Conservation (phyloP, 2,329 filamentous ascomycete genomes). For the Endoconidiophora polonica region DNA sequence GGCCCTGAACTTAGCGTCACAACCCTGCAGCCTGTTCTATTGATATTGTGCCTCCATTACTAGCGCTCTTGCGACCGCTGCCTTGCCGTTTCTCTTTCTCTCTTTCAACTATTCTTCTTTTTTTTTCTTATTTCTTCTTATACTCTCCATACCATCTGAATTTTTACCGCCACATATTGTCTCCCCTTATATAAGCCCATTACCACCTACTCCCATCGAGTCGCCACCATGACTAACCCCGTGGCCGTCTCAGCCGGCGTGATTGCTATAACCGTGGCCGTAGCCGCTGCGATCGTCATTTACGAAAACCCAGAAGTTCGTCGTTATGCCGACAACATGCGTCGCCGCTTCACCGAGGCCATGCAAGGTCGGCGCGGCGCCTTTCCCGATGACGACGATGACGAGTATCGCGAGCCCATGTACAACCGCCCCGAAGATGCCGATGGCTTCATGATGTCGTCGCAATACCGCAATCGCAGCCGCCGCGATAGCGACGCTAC, state of each 20-base stretch:
- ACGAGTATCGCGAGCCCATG: slow-evolving; percentile 29
- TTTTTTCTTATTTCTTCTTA: background rate
- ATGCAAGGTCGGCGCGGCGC: slow-evolving; percentile 27
- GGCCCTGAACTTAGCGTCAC: too few relatives aligned
- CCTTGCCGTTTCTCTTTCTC: background rate
- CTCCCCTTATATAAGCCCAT: background rate
- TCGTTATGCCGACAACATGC: slow-evolving; percentile 43
- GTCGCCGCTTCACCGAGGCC: slow-evolving; percentile 42
- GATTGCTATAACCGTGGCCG: slow-evolving; percentile 38
- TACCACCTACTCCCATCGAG: background rate
- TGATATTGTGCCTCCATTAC: too few relatives aligned
- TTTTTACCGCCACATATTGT: background rate
- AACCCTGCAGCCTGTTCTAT: too few relatives aligned
- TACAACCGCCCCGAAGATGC: slow-evolving; percentile 53
- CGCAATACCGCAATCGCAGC: slow-evolving; percentile 25
- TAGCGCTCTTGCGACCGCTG: too few relatives aligned
- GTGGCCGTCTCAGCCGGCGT: slow-evolving; percentile 39
- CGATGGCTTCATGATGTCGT: slow-evolving; percentile 42
- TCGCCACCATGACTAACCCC: slow-evolving; percentile 27
- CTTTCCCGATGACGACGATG: slow-evolving; percentile 34
- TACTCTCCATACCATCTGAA: background rate
- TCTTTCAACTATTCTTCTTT: background rate
- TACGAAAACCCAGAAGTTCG: slow-evolving; percentile 49
- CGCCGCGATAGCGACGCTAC: slow-evolving; percentile 18
- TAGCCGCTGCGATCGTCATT: slow-evolving; percentile 41